phyloP scores from a whole-genome alignment of 2,329 filamentous ascomycete genomes.

The Drechslerella stenobrocha region DNA sequence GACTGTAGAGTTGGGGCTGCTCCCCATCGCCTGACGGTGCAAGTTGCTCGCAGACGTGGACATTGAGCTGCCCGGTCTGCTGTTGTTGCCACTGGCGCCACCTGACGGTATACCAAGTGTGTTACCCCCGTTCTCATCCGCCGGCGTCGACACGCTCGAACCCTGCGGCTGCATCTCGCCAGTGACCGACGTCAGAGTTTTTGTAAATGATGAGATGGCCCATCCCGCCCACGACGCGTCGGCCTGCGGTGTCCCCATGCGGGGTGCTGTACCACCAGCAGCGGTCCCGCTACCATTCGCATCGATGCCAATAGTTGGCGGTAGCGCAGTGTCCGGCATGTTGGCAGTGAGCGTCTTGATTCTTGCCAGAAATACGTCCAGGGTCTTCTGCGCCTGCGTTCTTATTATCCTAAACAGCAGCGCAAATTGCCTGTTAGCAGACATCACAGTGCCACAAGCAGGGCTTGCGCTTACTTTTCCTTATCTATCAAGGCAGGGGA shows the following conservation, averaged over 20 bases:
- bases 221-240: conserved; percentile 84
- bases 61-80: conserved; percentile 53
- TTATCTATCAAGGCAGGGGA: conserved; percentile 88
- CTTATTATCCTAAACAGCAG: conserved; percentile 66
- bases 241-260: conserved; percentile 78
- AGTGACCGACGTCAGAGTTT: conserved; percentile 80
- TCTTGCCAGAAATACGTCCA: conserved; percentile 81
- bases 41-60: conserved; percentile 60
- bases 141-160: conserved; percentile 59
- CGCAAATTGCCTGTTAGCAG: not conserved
- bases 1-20: conserved; percentile 56
- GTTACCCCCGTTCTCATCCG: conserved; percentile 57
- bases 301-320: conserved; percentile 61
- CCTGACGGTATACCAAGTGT: conserved; percentile 57
- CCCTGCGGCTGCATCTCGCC: conserved; percentile 74
- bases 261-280: conserved; percentile 61
- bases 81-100: conserved; percentile 55
- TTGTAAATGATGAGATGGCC: conserved; percentile 98
- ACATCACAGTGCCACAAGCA: not conserved
- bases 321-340: conserved; percentile 79
- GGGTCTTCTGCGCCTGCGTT: conserved; percentile 84
- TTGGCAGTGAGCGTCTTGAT: conserved; percentile 75
- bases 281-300: conserved; percentile 56
- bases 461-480: conserved; percentile 66
- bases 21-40: conserved; percentile 65